These are phyloP conservation scores for Acephala macrosclerotiorum DNA, from an alignment of 2,329 filamentous ascomycete genomes.

Conservation along the genomic window DNA sequence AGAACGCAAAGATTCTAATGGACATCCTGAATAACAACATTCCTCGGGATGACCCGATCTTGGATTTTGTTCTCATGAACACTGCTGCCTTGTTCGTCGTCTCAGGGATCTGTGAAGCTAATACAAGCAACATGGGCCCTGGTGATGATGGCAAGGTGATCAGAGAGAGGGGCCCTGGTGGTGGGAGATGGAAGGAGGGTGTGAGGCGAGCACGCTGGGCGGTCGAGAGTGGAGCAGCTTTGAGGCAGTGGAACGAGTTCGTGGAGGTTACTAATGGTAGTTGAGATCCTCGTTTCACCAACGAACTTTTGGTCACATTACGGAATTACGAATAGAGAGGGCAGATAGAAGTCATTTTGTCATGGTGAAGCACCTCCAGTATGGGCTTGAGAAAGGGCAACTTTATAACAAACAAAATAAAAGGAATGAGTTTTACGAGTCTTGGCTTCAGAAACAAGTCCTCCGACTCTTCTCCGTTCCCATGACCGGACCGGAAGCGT, in stretches of 20 bases:
- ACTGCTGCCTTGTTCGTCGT: slow-evolving; percentile 87
- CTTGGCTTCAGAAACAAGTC: neutral
- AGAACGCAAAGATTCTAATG: slow-evolving; percentile 87
- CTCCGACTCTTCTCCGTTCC: neutral
- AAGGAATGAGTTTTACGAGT: neutral
- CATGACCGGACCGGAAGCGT: neutral
- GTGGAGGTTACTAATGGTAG: slow-evolving; percentile 69
- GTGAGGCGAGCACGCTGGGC: slow-evolving; percentile 88
- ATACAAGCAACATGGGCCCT: slow-evolving; percentile 78
- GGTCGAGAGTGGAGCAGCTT: slow-evolving; percentile 84
- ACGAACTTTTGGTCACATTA: neutral
- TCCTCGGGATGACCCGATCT: slow-evolving; percentile 78
- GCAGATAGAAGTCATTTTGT: neutral
- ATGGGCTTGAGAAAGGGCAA: neutral
- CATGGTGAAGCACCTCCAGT: neutral
- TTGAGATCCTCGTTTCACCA: neutral
- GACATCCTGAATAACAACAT: slow-evolving; percentile 78
- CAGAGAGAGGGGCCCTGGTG: slow-evolving; percentile 82
- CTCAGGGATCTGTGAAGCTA: slow-evolving; percentile 85
- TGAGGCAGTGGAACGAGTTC: slow-evolving; percentile 82
- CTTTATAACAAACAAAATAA: neutral
- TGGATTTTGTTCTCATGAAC: slow-evolving; percentile 95
- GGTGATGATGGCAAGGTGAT: slow-evolving; percentile 85
- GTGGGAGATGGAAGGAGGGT: slow-evolving; percentile 93
- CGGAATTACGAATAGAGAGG: neutral